phyloP scores from a whole-genome alignment of 2,329 filamentous ascomycete genomes.

The Sarocladium strictum region DNA sequence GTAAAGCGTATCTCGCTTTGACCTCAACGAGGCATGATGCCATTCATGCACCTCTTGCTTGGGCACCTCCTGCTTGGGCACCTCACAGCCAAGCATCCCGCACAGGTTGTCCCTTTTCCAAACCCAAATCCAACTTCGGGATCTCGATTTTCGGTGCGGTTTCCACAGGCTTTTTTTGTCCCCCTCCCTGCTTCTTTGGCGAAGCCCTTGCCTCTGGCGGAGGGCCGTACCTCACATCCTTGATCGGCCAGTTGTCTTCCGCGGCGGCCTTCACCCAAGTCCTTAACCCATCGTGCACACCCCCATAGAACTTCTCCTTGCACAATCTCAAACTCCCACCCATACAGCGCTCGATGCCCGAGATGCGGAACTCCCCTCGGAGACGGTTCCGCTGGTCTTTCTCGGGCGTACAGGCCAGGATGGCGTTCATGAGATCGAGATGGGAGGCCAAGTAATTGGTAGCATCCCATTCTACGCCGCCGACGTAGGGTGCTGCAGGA shows the following conservation, averaged over 20 bases:
- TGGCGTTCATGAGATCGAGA: slow-evolving; percentile 85
- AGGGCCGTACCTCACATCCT: slow-evolving; percentile 72
- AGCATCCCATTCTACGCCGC: slow-evolving; percentile 97
- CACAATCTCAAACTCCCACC: slow-evolving; percentile 79
- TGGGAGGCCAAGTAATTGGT: slow-evolving; percentile 94
- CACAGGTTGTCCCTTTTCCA: slow-evolving; percentile 5
- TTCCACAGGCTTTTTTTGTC: slow-evolving; percentile 43
- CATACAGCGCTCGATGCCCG: slow-evolving; percentile 87
- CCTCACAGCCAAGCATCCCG: slow-evolving; percentile 4
- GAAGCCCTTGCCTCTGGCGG: slow-evolving; percentile 23
- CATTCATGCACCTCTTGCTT: slow-evolving; percentile 1
- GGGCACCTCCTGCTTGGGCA: background rate
- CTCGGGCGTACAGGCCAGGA: slow-evolving; percentile 75
- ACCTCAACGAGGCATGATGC: background rate
- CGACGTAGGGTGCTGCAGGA: slow-evolving; percentile 90
- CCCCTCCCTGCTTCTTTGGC: slow-evolving; percentile 26
- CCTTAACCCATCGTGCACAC: slow-evolving; percentile 80
- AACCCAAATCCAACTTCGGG: slow-evolving; percentile 44
- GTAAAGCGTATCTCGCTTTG: background rate
- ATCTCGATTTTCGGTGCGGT: slow-evolving; percentile 57
- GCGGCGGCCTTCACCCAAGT: slow-evolving; percentile 85
- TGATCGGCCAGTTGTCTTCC: slow-evolving; percentile 84
- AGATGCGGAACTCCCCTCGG: slow-evolving; percentile 71
- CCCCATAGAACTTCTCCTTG: slow-evolving; percentile 96
- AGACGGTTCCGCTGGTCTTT: slow-evolving; percentile 66